Base-by-base conservation (phyloP, 139 green algal genomes). In the Micromonas pusilla region DNA sequence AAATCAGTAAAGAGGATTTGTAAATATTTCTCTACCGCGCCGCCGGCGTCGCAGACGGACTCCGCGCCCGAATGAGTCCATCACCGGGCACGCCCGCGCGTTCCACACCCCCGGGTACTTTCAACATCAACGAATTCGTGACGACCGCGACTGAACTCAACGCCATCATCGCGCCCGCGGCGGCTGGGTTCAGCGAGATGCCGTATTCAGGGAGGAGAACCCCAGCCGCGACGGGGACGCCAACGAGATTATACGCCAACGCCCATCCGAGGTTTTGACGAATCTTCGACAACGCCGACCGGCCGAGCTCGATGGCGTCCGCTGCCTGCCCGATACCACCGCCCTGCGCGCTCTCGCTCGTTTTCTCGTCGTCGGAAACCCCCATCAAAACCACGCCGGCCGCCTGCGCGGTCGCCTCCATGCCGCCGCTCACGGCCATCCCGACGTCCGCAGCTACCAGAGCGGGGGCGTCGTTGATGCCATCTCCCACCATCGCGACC, bases 401-500 rank as follows among this genome's bases (percentile, higher is more conserved):
- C 0, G 91, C 94, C 32, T 96, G 88, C 1, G 86, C 90, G 53
- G 94, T 90, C 38, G 88, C 90, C 20, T 89, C 90, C 62, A 90
- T 86, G 66, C 89, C 88, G n/a, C 82, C 81, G 21, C 73, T 82
- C 75, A 96, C 83, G 25, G 91, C 91, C 3, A 97, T 87, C 39
- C 92, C 92, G 38, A 97, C 91, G 65, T 91, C 83, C 6, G 93
- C 90, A 0, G 85, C 84, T 21, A 91, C 91, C 25, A 97, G 85
- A 0, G 94, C 94, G 0, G 94, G 88, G 1, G 94, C 91, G 80
- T 99, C 95, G 81, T 99, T 99, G 36, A 98, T 90, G 66, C 95
- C 95, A 60, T 99, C 95, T 0, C 94, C 94, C 3, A 97, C 91
- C 92, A 97, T 96, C 2, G 89, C 92, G 53, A 97, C 91, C 30